Conservation (phyloP, 2,329 filamentous ascomycete genomes). For the Tolypocladium sp. region DNA sequence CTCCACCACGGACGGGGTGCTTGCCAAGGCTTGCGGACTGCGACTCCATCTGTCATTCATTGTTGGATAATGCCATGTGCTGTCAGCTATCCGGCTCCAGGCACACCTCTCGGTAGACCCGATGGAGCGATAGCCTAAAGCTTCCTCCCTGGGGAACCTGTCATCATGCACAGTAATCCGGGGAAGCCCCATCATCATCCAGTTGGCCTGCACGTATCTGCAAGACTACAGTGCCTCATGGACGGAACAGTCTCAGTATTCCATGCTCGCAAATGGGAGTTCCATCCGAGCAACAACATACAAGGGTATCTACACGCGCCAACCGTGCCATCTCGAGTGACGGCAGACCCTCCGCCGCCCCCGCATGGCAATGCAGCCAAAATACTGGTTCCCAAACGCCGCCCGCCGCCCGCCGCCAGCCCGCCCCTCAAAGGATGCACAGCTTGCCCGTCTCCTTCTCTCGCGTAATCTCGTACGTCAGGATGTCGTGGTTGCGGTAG, state of each 20-base stretch:
- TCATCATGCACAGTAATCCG: not conserved
- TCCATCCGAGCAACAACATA: not conserved
- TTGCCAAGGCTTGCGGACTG: too few species aligned
- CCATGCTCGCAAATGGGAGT: not conserved
- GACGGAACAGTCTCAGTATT: not conserved
- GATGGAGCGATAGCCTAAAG: too few species aligned
- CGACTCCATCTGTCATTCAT: too few species aligned
- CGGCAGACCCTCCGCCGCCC: not conserved
- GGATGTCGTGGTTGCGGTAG: conserved; percentile 59
- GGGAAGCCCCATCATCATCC: not conserved
- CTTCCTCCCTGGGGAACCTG: not conserved
- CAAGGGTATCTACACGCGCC: not conserved
- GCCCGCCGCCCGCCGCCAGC: too few species aligned
- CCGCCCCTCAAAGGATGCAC: conserved; percentile 20
- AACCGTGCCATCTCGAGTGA: not conserved
- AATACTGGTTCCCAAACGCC: not conserved
- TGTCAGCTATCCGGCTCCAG: not conserved
- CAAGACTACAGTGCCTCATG: not conserved
- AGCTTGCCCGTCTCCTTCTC: conserved; percentile 25
- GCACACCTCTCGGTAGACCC: not conserved
- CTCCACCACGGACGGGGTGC: not conserved
- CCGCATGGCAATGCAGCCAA: not conserved
- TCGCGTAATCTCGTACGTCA: conserved; percentile 58
- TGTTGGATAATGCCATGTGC: not conserved
- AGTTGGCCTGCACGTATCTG: not conserved